A percentile compares a stretch with the other conserved stretches of the same genome.
phyloP scores from a whole-genome alignment of 129 eudicot species.

The Kitagawia praeruptora region DNA sequence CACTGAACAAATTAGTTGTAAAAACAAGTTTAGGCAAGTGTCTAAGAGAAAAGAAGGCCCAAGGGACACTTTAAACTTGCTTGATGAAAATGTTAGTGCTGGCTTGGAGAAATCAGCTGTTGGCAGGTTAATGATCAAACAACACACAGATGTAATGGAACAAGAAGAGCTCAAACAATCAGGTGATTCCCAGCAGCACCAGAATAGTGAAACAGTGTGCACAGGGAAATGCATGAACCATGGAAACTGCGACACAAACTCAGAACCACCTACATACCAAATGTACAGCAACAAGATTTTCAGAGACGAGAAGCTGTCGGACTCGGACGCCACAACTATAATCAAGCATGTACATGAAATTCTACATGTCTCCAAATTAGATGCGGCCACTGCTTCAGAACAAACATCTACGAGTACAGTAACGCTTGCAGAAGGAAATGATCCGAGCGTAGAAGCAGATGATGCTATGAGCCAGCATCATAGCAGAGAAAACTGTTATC shows the following conservation, averaged over 20 bases:
- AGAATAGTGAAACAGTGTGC: background rate
- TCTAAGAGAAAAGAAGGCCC: conserved; percentile 41
- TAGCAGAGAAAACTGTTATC: background rate
- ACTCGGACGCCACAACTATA: background rate
- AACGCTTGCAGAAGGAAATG: conserved; percentile 21
- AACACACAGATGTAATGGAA: background rate
- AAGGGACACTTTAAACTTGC: background rate
- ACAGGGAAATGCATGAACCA: background rate
- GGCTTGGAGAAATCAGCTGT: background rate
- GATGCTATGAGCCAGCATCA: conserved; percentile 19
- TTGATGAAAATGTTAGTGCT: background rate
- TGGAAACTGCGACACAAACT: background rate
- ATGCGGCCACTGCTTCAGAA: background rate
- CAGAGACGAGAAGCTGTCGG: conserved; percentile 2
- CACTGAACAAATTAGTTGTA: background rate
- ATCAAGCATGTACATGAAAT: background rate
- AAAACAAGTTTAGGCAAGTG: conserved; percentile 31
- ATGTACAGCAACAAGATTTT: conserved; percentile 6
- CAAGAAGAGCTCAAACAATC: background rate
- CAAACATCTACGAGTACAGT: conserved; percentile 14
- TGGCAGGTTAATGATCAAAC: background rate
- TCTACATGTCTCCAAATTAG: background rate
- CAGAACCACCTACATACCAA: background rate
- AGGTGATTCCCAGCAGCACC: background rate
- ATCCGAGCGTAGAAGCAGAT: conserved; percentile 13